Percentiles rank a stretch among this genome's conserved stretches.
Evolutionary conservation across 768 basidiomycete genomes (phyloP).

Genomic region (Lactifluus piperatus): DNA sequence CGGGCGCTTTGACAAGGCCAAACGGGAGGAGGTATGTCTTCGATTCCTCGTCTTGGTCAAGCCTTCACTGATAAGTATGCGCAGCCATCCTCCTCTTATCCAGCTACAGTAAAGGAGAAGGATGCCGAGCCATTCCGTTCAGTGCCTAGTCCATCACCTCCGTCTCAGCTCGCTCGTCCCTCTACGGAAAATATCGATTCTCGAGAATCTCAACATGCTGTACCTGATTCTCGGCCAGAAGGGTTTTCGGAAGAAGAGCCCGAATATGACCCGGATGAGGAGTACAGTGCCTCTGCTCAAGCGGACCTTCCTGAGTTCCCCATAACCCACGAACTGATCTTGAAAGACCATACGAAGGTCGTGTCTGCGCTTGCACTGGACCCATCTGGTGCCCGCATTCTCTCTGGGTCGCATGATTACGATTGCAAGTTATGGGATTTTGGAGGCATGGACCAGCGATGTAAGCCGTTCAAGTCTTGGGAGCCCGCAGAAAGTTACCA

Average conservation of each 20-base stretch:
- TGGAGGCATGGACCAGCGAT: conserved; percentile 87
- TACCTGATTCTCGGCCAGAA: conserved; percentile 8
- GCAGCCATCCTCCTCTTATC: conserved; percentile 2
- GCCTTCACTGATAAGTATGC: not conserved
- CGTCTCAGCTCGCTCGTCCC: not conserved
- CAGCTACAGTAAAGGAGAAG: conserved; percentile 21
- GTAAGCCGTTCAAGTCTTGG: conserved; percentile 94
- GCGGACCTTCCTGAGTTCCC: conserved; percentile 62
- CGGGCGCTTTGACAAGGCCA: conserved; percentile 71
- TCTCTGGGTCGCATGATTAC: conserved; percentile 94
- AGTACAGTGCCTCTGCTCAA: conserved; percentile 36
- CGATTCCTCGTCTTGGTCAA: not conserved
- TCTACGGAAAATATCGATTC: not conserved
- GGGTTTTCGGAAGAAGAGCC: conserved; percentile 23
- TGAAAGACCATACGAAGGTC: conserved; percentile 96
- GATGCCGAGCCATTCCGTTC: conserved; percentile 23
- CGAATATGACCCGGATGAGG: conserved; percentile 32
- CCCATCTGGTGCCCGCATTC: conserved; percentile 85
- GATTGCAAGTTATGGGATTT: conserved; percentile 99
- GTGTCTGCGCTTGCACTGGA: conserved; percentile 89
- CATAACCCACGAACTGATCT: conserved; percentile 77
- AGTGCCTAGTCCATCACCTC: conserved; percentile 19
- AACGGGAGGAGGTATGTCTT: conserved; percentile 38
- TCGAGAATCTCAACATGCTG: not conserved
- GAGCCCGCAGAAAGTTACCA: conserved; percentile 92